Base-by-base conservation (phyloP, 768 basidiomycete species). In the Calocera viscosa region DNA sequence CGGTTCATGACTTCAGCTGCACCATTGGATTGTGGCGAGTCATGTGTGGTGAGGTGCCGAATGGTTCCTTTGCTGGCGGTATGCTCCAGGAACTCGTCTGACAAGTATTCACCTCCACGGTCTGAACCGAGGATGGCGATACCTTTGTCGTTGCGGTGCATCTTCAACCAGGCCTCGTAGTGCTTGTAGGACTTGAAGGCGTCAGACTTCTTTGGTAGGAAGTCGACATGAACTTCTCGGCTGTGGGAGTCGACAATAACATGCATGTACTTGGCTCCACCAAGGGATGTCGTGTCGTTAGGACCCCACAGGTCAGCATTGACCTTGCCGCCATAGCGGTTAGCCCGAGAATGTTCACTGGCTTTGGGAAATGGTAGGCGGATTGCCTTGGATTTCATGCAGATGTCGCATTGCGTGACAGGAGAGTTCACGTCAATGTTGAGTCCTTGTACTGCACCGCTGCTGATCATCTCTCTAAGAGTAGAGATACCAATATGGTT, bases 1-100 rank as follows among this genome's bases (percentile, higher is more conserved):
- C 69, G 8, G 49, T 70, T 70, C 24, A 49, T n/a, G 1, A 39
- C 14, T 38, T 70, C 69, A 16, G 53, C 65, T 8, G 63, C 40
- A 10, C 69, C 69, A 49, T 70, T 70, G 28, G 67, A 47, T 34
- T 70, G 69, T 17, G 69, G 69, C 17, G 69, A 63, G 60, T 67
- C 39, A 10, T 32, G 34, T 1, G 43, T 67, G 2, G 69, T 70
- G 32, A 63, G 39, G 22, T 70, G 17, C 24, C 64, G 66, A 8
- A 28, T 10, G 35, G 69, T 70, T 24, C 69, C 69, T 47, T 30
- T 11, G 26, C 22, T 40, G 12, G 3, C 24, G 34, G 33, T 3
- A 47, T 60, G 67, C 2, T 2, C 32, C 17, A 33, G 2, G 11
- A 63, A 69, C 40, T 69, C 22, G 1, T 33, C 14, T 1, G 67